Evolutionary conservation across 805 yeast species (phyloP).

Genomic region (Ogataea pignaliae): DNA sequence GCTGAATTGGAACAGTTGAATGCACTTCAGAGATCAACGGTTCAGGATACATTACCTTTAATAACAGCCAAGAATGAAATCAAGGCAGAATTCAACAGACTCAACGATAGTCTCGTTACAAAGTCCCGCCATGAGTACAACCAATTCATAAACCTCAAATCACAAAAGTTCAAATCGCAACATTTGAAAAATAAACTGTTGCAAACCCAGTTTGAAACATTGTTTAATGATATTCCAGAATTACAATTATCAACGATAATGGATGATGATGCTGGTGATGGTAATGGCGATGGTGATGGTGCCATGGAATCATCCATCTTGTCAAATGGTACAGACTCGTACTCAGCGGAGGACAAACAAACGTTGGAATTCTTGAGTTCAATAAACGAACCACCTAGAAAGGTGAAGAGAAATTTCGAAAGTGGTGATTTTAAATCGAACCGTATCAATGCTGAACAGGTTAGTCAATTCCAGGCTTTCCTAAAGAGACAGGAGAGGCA

Average conservation of each 20-base stretch:
- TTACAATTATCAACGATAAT: constrained; percentile 12
- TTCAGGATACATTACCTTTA: constrained; percentile 18
- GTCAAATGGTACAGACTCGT: no score
- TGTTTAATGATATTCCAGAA: constrained; percentile 19
- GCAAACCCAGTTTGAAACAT: constrained; percentile 11
- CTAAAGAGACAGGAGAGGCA: constrained; percentile 19
- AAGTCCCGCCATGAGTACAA: constrained; percentile 13
- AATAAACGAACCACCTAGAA: constrained; percentile 8
- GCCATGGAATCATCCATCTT: no score
- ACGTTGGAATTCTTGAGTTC: constrained; percentile 6
- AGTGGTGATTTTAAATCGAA: constrained; percentile 10
- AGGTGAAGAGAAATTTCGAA: constrained; percentile 8
- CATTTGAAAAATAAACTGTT: constrained; percentile 13
- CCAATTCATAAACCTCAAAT: constrained; percentile 17
- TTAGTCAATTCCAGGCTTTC: constrained; percentile 14
- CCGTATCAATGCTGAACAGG: constrained; percentile 15
- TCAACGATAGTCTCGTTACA: constrained; percentile 7
- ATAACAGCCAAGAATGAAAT: constrained; percentile 16
- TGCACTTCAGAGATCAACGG: constrained; percentile 10
- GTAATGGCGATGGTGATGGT: not conserved
- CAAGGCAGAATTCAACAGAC: constrained; percentile 12
- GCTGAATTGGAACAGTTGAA: constrained; percentile 5
- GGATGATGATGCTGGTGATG: constrained; percentile 4
- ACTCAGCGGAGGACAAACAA: no score
- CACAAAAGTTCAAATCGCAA: constrained; percentile 16